Base-by-base conservation (phyloP, 2,329 filamentous ascomycete species). In the Teratosphaeria viscida region DNA sequence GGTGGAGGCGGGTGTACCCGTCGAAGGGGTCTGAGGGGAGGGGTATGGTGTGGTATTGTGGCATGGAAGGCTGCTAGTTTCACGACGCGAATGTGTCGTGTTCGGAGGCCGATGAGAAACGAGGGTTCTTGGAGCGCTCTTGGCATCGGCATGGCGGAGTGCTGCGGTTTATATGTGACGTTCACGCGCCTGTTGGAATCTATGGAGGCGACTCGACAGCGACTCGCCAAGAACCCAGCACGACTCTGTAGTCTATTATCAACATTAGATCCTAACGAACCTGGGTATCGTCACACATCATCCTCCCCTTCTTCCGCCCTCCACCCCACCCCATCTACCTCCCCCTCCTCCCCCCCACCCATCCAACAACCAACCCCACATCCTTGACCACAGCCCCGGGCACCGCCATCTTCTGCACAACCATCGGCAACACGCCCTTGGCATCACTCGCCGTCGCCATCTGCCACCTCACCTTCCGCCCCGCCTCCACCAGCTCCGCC, bases 361-460 rank as follows among this genome's bases (percentile, higher is more conserved):
- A 90, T 2, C 74, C 73, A 63, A 90, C 69, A 64, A 90, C 89
- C 65, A 86, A 75, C 5, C 83, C 82, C 6, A 90, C 87, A 69
- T 91, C 88, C 74, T 89, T 88, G 19, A 82, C 82, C 55, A 91
- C 78, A 61, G 82, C 79, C 1, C 79, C 79, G 1, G 85, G 82
- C 55, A 89, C 77, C 3, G 81, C 83, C 70, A 82, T 67, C 62
- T 83, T 85, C 76, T 91, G 88, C 64, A 87, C 70, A 77, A 79
- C 85, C 70, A 80, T 76, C 0, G 89, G 89, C 59, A 92, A 67
- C 32, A 80, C 72, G 0, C 89, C 89, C 58, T 79, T 79, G 0
- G 88, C 88, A 70, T 92, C 82, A 61, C 85, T 87, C 11, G 85
- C 82, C 10, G 88, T 92, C 8, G 84, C 87, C 87, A 92, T 92